Evolutionary conservation across 805 yeast species (phyloP), one percentile per base, ranked within the genome.

Genomic region (Hanseniaspora hatyaiensis): DNA sequence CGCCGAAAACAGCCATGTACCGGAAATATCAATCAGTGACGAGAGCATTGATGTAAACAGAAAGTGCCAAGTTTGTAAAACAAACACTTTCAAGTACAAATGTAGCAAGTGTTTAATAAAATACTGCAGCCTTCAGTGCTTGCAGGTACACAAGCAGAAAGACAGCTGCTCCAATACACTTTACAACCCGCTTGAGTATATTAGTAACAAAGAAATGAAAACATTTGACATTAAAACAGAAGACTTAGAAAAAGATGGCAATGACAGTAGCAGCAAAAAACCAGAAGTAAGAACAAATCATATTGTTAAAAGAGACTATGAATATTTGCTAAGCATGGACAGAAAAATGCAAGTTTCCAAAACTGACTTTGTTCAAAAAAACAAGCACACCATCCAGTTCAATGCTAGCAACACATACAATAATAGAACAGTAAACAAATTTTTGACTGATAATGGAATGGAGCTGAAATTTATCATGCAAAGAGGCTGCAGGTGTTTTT

Each of bases 261-360:
- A n/a, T n/a, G n/a, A n/a, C n/a, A n/a, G n/a, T n/a, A n/a, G n/a
- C n/a, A n/a, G n/a, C 4, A 74, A 77, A 30, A 60, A 30, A 11
- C 2, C 19, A 36, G 38, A 44, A 16, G 30, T 37, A 16, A 13
- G 29, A 28, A 39, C 34, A 12, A 44, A 44, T 24, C 40, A 57
- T 11, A 52, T 67, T 39, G 74, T 87, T 6, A 86, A 87, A 57
- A 64, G 96, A 52, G 96, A 88, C 59, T 88, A 86, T 61, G 81
- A 84, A 58, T 84, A 83, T 57, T 63, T 88, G 28, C 67, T 74
- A 50, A 67, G 65, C 18, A 55, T 84, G 47, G 78, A 78, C 41
- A 65, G 96, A 37, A 61, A 70, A 2, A 66, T 86, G 12, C 69
- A 70, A n/a, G 60, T 83, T 13, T 74, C 77, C 6, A 78, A 75